Conservation (phyloP, 2,329 filamentous ascomycete species). For the Aspergillus pseudoglaucus region DNA sequence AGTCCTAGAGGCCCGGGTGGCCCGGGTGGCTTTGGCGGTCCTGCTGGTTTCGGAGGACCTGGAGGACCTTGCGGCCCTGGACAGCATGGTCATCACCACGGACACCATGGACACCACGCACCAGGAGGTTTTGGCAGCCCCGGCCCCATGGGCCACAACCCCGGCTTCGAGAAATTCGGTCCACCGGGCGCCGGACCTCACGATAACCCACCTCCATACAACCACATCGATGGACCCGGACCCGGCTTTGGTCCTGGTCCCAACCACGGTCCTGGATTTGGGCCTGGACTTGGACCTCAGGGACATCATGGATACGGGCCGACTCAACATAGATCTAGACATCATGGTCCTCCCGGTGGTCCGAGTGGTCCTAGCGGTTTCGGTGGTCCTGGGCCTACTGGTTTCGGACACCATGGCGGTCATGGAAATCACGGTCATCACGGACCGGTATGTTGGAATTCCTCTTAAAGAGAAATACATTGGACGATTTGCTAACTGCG, state of each 20-base stretch:
- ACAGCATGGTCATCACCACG: not conserved
- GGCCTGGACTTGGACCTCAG: not conserved
- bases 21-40: not conserved
- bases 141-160: too few species aligned
- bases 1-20: not conserved
- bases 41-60: not conserved
- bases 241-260: not conserved
- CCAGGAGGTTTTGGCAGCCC: not conserved
- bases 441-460: not conserved
- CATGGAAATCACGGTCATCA: not conserved
- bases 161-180: too few species aligned
- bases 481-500: not conserved
- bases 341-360: not conserved
- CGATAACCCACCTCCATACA: too few species aligned
- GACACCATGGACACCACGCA: not conserved
- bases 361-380: not conserved
- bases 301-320: not conserved
- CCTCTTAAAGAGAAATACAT: not conserved
- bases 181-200: too few species aligned
- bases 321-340: not conserved
- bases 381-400: not conserved
- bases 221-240: too few species aligned
- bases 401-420: not conserved
- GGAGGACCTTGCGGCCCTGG: not conserved
- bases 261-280: not conserved